A percentile compares a stretch with the other conserved stretches of the same genome.
These are phyloP conservation scores for Coemansia sp. DNA, from an alignment of 192 early-diverging fungal species.

Conservation along the genomic window DNA sequence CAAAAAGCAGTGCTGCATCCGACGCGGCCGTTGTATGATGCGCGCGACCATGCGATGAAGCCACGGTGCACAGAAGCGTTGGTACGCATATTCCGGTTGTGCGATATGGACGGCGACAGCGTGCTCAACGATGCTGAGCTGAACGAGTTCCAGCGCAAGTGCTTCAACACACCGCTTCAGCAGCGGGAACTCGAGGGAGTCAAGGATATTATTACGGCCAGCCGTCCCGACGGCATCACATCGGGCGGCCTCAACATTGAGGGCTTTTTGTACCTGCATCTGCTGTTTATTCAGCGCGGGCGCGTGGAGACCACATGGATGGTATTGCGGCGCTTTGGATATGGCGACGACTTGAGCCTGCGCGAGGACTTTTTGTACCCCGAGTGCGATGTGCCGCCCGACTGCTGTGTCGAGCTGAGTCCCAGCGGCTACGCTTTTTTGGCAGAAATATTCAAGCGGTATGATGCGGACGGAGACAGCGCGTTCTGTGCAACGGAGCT, in stretches of 20 bases:
- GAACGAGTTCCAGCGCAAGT: conserved; percentile 93
- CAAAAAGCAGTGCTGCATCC: conserved; percentile 99
- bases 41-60: conserved; percentile 84
- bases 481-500: conserved; percentile 86
- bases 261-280: conserved; percentile 93
- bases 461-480: conserved; percentile 97
- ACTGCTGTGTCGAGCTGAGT: conserved; percentile 93
- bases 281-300: conserved; percentile 95
- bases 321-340: conserved; percentile 92
- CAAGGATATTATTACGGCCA: conserved; percentile 90
- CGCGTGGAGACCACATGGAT: conserved; percentile 99
- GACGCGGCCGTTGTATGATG: conserved; percentile 95
- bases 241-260: conserved; percentile 85
- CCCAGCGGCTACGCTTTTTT: conserved; percentile 94
- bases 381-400: conserved; percentile 80
- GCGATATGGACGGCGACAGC: conserved; percentile 93
- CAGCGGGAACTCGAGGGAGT: conserved; percentile 94
- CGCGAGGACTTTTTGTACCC: conserved; percentile 91
- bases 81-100: conserved; percentile 90
- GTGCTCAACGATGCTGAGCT: conserved; percentile 90
- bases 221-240: conserved; percentile 82
- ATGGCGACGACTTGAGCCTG: conserved; percentile 91
- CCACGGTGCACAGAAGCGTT: conserved; percentile 89
- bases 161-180: conserved; percentile 96
- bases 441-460: conserved; percentile 88